These are phyloP conservation scores for Diacronema lutheri DNA, from an alignment of 78 protist genomes.

Conservation along the genomic window DNA sequence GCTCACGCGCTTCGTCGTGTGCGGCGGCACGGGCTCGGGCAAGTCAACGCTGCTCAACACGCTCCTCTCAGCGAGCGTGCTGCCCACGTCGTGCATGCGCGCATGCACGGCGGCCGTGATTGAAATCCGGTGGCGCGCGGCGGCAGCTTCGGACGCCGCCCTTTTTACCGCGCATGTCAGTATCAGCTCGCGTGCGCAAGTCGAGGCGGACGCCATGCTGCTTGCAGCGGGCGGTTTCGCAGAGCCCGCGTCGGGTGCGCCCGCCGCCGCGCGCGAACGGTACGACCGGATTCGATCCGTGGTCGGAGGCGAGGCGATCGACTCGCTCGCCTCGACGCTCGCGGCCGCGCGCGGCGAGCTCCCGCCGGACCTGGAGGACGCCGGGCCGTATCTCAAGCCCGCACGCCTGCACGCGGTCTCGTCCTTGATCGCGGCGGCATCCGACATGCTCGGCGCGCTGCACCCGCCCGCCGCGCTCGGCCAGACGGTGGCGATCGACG, in stretches of 20 bases:
- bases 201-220: not conserved
- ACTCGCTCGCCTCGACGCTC: not conserved
- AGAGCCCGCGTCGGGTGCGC: not conserved
- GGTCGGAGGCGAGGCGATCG: not conserved
- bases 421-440: not conserved
- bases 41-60: not conserved
- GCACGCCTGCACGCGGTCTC: too few relatives aligned
- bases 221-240: not conserved
- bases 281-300: not conserved
- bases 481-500: not conserved
- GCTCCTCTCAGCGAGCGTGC: not conserved
- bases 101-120: conserved; percentile 12
- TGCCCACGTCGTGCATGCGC: not conserved
- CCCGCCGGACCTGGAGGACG: too few relatives aligned
- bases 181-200: not conserved
- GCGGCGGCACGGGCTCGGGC: not conserved
- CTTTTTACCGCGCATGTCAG: not conserved
- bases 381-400: too few relatives aligned
- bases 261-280: not conserved
- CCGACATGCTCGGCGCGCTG: not conserved
- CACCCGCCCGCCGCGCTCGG: not conserved
- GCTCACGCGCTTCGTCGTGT: not conserved
- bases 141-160: not conserved
- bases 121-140: not conserved
- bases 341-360: too few relatives aligned